A percentile compares a stretch with the other conserved stretches of the same genome.
Conservation (phyloP, 345 rosid species). For the Cardiospermum halicacabum region DNA sequence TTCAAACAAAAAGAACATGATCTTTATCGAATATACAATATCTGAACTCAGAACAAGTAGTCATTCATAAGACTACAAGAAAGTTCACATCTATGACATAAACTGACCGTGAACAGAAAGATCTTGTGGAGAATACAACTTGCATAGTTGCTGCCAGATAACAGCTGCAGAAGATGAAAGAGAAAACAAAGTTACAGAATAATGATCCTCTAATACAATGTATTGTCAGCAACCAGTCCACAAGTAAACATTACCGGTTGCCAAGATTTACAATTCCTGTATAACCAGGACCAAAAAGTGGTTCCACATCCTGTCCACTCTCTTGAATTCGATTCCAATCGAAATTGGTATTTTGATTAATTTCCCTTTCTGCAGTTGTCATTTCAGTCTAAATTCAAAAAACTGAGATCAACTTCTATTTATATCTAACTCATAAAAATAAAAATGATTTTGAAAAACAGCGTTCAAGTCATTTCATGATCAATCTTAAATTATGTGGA, state of each 20-base stretch:
- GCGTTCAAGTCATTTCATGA: too few relatives aligned
- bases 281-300: slow-evolving; percentile 88
- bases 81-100: slow-evolving; percentile 1
- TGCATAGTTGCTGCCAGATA: slow-evolving; percentile 99
- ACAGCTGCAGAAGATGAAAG: too few relatives aligned
- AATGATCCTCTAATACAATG: slow-evolving; percentile 11
- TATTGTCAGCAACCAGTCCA: slow-evolving; percentile 6
- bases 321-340: slow-evolving; percentile 99
- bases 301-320: slow-evolving; percentile 86
- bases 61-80: slow-evolving; percentile 4
- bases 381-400: slow-evolving; percentile 72
- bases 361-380: slow-evolving; percentile 99
- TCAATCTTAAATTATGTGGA: not conserved
- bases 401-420: slow-evolving; percentile 17
- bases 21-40: slow-evolving; percentile 10
- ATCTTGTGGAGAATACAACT: slow-evolving; percentile 71
- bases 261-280: slow-evolving; percentile 98
- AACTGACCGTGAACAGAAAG: slow-evolving; percentile 64
- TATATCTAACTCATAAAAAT: slow-evolving; percentile 18
- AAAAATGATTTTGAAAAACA: too few relatives aligned
- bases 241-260: slow-evolving; percentile 56
- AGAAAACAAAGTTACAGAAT: slow-evolving; percentile 23
- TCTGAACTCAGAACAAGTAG: not conserved
- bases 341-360: slow-evolving; percentile 93
- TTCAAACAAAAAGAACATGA: slow-evolving; percentile 13